Conservation (phyloP, 345 rosid species). For the Acer negundo region DNA sequence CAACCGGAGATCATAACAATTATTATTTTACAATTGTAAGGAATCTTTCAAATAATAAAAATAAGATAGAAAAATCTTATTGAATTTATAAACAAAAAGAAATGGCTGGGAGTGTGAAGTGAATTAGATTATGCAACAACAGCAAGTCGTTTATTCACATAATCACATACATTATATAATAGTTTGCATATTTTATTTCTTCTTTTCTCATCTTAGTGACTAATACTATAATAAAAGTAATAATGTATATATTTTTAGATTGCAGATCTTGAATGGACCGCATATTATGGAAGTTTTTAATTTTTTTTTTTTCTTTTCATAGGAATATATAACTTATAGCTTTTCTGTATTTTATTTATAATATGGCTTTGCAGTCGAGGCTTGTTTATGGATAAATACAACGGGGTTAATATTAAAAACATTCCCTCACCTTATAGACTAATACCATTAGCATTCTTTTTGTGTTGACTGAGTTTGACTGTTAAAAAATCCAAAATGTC, state of each 20-base stretch:
- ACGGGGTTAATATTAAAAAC: no score
- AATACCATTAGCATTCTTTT: no score
- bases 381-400: no score
- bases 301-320: neutral
- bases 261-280: constrained; percentile 1
- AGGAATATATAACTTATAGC: neutral
- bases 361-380: neutral
- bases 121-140: neutral
- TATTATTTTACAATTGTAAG: neutral
- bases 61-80: neutral
- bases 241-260: neutral
- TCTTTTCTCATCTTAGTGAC: neutral
- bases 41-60: constrained; percentile 14
- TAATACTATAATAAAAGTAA: neutral
- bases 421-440: no score
- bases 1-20: neutral
- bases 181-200: neutral
- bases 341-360: neutral
- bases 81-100: neutral
- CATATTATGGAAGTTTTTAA: neutral
- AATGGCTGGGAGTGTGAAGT: neutral
- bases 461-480: no score
- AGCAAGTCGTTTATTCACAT: neutral
- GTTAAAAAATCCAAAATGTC: no score
- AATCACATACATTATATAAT: neutral